Conservation (phyloP, 108 stramenopile genomes). For the Mediolabrus comicus region DNA sequence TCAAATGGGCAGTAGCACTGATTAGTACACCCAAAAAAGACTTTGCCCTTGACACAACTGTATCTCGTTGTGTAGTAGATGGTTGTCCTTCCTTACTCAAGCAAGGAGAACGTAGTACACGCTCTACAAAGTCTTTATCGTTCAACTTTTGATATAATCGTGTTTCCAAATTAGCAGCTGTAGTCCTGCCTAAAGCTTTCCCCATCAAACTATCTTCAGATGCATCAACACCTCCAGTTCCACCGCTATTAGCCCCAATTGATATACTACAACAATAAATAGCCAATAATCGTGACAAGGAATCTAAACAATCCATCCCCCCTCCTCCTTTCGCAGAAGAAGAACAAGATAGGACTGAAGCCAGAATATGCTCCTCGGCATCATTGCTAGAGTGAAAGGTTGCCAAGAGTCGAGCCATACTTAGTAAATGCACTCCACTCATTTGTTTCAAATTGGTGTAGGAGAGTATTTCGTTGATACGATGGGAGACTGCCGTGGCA, state of each 20-base stretch:
- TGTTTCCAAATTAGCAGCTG: background rate
- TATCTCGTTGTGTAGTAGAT: background rate
- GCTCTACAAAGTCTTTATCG: background rate
- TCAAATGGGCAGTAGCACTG: constrained; percentile 9
- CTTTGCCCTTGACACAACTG: background rate
- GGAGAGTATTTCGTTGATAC: constrained; percentile 27
- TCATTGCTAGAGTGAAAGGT: constrained; percentile 4
- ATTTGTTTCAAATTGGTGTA: constrained; percentile 8
- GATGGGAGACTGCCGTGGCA: constrained; percentile 5
- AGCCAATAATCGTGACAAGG: constrained; percentile 27
- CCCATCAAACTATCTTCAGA: background rate
- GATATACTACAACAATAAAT: constrained; percentile 12
- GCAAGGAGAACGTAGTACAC: background rate
- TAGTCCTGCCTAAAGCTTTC: background rate
- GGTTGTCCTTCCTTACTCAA: background rate
- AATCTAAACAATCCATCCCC: constrained; percentile 16
- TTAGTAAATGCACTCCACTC: constrained; percentile 25
- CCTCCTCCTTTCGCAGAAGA: background rate
- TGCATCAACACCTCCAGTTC: background rate
- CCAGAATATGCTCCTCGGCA: constrained; percentile 19
- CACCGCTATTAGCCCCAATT: background rate
- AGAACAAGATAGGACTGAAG: constrained; percentile 6
- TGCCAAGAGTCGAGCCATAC: constrained; percentile 18
- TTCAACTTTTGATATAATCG: constrained; percentile 4
- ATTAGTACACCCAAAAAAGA: constrained; percentile 16